These are phyloP conservation scores for Euphrasia arctica DNA, from an alignment of 305 asterid species.

Conservation along the genomic window DNA sequence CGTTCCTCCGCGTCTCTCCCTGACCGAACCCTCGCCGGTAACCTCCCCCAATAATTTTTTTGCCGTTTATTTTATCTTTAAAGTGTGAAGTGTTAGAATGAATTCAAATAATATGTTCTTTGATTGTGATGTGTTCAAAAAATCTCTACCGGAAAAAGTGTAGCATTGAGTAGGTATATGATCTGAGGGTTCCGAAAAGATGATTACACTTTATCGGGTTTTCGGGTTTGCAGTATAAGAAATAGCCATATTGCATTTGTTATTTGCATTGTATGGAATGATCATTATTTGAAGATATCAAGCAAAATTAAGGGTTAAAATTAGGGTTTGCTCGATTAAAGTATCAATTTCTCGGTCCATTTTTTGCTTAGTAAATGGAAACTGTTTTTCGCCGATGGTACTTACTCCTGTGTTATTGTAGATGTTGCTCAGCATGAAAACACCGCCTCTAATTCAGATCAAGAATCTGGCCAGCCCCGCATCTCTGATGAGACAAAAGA, in stretches of 20 bases:
- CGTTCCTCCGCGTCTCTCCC: conserved; percentile 33
- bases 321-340: not conserved
- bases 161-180: no score
- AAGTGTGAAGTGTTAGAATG: no score
- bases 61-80: not conserved
- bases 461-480: conserved; percentile 21
- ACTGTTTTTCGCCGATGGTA: not conserved
- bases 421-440: conserved; percentile 31
- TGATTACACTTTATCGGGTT: not conserved
- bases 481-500: conserved; percentile 24
- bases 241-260: not conserved
- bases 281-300: not conserved
- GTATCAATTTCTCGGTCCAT: not conserved
- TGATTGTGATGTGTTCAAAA: no score
- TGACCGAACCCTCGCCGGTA: conserved; percentile 38
- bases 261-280: not conserved
- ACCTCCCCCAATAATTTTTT: not conserved
- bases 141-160: no score
- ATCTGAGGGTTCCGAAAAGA: no score
- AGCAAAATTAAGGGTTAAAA: not conserved
- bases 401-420: conserved; percentile 25
- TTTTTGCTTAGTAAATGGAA: not conserved
- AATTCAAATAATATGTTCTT: no score
- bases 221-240: conserved; percentile 1
- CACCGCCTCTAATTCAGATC: conserved; percentile 10